Percentiles rank a stretch among this genome's conserved stretches.
phyloP scores from a whole-genome alignment of 176 grass and related monocot species.

The Rhynchospora tenuis region DNA sequence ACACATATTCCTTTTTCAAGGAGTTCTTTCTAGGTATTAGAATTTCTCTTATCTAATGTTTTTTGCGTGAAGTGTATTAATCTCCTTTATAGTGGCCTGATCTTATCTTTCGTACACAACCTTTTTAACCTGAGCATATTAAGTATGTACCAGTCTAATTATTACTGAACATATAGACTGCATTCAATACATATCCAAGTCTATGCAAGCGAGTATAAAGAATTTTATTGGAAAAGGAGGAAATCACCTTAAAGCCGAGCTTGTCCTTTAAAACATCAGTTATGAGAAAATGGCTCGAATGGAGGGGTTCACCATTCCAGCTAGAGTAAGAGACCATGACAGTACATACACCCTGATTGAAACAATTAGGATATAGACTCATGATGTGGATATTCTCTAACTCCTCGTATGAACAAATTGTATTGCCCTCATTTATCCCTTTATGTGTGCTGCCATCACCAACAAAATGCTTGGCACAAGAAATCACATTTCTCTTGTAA shows the following conservation, averaged over 20 bases:
- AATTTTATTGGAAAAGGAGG: background rate
- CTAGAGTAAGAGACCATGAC: slow-evolving; percentile 82
- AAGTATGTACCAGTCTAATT: background rate
- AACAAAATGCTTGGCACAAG: slow-evolving; percentile 89
- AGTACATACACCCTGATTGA: slow-evolving; percentile 68
- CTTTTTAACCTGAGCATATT: background rate
- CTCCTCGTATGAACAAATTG: slow-evolving; percentile 61
- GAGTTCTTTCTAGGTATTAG: background rate
- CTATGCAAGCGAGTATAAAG: background rate
- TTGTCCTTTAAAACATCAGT: slow-evolving; percentile 83
- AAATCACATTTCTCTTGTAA: slow-evolving; percentile 69
- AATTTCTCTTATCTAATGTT: background rate
- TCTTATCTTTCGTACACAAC: background rate
- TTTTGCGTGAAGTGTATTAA: background rate
- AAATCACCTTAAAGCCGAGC: slow-evolving; percentile 72
- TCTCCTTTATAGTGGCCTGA: background rate
- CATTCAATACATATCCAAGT: background rate
- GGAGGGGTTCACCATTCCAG: slow-evolving; percentile 75
- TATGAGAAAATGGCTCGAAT: slow-evolving; percentile 50
- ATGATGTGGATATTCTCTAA: slow-evolving; percentile 72
- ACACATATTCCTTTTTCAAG: background rate
- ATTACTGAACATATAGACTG: background rate
- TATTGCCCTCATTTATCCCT: slow-evolving; percentile 85
- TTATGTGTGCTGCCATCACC: slow-evolving; percentile 76
- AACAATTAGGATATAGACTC: slow-evolving; percentile 70